These are phyloP conservation scores for Retiboletus fuscus DNA, from an alignment of 1,284 basidiomycete genomes.

Conservation along the genomic window DNA sequence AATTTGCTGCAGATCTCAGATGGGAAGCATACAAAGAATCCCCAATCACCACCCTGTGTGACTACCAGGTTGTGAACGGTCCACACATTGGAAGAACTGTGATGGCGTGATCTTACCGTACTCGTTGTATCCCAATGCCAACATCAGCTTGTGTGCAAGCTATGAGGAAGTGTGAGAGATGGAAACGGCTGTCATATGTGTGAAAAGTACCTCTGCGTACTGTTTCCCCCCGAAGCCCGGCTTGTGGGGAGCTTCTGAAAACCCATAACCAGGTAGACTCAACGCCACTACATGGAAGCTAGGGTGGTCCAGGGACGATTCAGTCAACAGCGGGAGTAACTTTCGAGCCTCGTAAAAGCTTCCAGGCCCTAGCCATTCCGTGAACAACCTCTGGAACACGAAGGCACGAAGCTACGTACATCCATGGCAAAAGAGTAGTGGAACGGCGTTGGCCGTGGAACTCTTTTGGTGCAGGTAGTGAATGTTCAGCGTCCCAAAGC, in stretches of 20 bases:
- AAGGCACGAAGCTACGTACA: constrained; percentile 47
- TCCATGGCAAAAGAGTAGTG: constrained; percentile 59
- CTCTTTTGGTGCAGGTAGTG: constrained; percentile 59
- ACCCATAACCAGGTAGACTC: constrained; percentile 65
- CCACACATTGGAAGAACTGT: not conserved
- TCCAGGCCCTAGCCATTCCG: constrained; percentile 62
- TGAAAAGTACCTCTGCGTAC: constrained; percentile 53
- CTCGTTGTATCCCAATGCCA: constrained; percentile 61
- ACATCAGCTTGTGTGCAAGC: constrained; percentile 61
- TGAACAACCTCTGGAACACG: not conserved
- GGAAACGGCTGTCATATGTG: not conserved
- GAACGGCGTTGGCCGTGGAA: constrained; percentile 52
- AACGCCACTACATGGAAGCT: constrained; percentile 68
- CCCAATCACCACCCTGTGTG: constrained; percentile 67
- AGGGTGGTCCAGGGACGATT: constrained; percentile 56
- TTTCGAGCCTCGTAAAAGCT: constrained; percentile 67
- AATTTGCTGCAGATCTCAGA: not conserved
- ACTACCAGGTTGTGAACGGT: constrained; percentile 47
- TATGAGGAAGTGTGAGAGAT: constrained; percentile 4
- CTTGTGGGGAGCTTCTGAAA: constrained; percentile 57
- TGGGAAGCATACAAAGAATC: constrained; percentile 49
- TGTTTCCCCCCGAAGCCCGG: constrained; percentile 51
- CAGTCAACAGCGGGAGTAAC: constrained; percentile 61
- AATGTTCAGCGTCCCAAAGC: constrained; percentile 52
- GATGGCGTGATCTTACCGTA: constrained; percentile 54